phyloP scores from a whole-genome alignment of 345 rosid species.

The Brassica nigra region DNA sequence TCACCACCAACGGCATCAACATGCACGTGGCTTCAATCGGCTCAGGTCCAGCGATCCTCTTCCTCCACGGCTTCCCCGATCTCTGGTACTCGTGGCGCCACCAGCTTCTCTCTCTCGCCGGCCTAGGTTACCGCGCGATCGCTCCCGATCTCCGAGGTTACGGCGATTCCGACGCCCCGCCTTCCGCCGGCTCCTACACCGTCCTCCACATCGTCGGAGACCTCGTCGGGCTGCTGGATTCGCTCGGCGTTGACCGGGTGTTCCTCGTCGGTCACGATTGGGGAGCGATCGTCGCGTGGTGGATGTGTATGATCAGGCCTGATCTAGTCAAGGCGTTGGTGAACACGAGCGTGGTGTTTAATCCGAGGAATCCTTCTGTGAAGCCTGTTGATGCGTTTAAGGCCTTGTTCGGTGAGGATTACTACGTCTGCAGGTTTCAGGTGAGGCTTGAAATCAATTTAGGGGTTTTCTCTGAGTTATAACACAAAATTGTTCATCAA shows the following conservation, averaged over 20 bases:
- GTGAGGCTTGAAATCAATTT: slow-evolving; percentile 26
- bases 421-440: slow-evolving; percentile 80
- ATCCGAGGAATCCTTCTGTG: slow-evolving; percentile 52
- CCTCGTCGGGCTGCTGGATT: slow-evolving; percentile 52
- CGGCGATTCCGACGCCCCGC: slow-evolving; percentile 69
- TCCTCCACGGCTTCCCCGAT: slow-evolving; percentile 76
- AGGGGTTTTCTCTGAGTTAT: neutral
- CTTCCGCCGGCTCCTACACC: slow-evolving; percentile 47
- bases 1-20: slow-evolving; percentile 62
- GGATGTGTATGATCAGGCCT: slow-evolving; percentile 59
- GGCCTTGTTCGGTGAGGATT: slow-evolving; percentile 64
- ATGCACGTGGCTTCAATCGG: slow-evolving; percentile 71
- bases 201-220: slow-evolving; percentile 57
- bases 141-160: slow-evolving; percentile 84
- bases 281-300: slow-evolving; percentile 76
- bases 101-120: slow-evolving; percentile 64
- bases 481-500: too few species aligned
- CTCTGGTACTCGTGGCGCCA: slow-evolving; percentile 83
- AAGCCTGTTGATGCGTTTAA: slow-evolving; percentile 50
- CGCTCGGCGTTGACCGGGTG: slow-evolving; percentile 48
- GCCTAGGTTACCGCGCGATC: slow-evolving; percentile 60
- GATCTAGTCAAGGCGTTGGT: slow-evolving; percentile 75
- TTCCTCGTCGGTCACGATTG: slow-evolving; percentile 81
- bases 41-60: slow-evolving; percentile 57
- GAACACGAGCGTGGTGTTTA: slow-evolving; percentile 52